phyloP scores from a whole-genome alignment of 148 eudicot genomes.

The Vaccinium corymbosum region DNA sequence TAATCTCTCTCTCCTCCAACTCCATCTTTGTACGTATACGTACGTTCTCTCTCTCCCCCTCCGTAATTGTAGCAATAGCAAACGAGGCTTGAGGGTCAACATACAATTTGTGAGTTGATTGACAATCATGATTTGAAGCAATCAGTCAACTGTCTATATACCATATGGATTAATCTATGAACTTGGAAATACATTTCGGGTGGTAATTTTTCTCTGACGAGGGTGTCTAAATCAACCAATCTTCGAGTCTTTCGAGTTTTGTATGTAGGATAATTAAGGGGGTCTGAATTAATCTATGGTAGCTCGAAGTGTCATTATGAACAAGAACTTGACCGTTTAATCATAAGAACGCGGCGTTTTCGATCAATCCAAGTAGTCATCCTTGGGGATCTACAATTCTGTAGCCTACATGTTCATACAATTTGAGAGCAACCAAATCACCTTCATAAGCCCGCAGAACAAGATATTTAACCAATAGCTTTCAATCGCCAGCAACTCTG shows the following conservation, averaged over 20 bases:
- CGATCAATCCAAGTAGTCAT: slow-evolving; percentile 64
- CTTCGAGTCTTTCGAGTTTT: too few species aligned
- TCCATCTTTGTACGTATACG: too few species aligned
- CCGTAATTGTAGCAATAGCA: too few species aligned
- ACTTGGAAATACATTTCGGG: too few species aligned
- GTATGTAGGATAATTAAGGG: too few species aligned
- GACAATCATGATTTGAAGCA: background rate
- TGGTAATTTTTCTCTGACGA: too few species aligned
- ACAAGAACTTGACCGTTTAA: slow-evolving; percentile 28
- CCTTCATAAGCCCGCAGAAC: slow-evolving; percentile 86
- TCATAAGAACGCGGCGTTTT: slow-evolving; percentile 74
- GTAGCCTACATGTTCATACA: slow-evolving; percentile 81
- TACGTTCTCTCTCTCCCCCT: too few species aligned
- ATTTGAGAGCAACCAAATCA: slow-evolving; percentile 66
- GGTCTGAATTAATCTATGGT: background rate
- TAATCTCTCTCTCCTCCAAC: too few species aligned
- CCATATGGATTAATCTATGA: background rate
- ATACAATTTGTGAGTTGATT: background rate
- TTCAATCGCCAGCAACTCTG: too few species aligned
- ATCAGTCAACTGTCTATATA: background rate
- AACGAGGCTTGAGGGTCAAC: background rate
- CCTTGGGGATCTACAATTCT: slow-evolving; percentile 75
- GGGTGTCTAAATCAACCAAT: too few species aligned
- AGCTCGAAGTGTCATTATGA: background rate
- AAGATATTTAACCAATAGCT: slow-evolving; percentile 32